These are phyloP conservation scores for Dimocarpus longan DNA, from an alignment of 345 rosid genomes.

Conservation along the genomic window DNA sequence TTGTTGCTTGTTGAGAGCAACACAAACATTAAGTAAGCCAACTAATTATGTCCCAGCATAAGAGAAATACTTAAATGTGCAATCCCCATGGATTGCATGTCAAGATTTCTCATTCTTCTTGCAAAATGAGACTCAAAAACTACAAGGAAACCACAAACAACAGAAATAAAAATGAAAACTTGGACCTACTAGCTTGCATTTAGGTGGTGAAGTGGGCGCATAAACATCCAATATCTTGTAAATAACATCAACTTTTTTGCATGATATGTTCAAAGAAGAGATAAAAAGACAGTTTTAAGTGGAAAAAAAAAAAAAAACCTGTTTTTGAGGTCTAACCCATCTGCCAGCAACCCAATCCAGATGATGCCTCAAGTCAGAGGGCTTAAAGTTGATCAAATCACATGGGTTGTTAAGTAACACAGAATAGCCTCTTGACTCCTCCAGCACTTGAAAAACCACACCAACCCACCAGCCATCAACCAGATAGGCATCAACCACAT, in stretches of 20 bases:
- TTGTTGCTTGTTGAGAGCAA: background rate
- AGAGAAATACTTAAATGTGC: background rate
- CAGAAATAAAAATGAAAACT: background rate
- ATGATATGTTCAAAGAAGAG: background rate
- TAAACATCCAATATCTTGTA: background rate
- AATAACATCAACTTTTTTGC: background rate
- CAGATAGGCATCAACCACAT: slow-evolving; percentile 25
- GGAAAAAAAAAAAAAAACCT: background rate
- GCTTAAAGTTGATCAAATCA: slow-evolving; percentile 17
- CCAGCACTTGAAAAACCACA: slow-evolving; percentile 4
- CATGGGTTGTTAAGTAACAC: slow-evolving; percentile 25
- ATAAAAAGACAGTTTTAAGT: too few relatives aligned
- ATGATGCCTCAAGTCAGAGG: slow-evolving; percentile 24
- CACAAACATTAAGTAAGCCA: background rate
- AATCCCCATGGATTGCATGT: background rate
- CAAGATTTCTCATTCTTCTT: background rate
- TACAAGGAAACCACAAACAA: background rate
- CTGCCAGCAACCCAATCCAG: slow-evolving; percentile 21
- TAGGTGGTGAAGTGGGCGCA: background rate
- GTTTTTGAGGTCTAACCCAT: slow-evolving; percentile 24
- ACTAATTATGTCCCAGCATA: background rate
- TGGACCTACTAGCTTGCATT: background rate
- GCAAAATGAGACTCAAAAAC: too few relatives aligned
- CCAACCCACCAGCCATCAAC: slow-evolving; percentile 39
- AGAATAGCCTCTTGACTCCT: background rate